Evolutionary conservation across 225 moss, liverwort and hornwort genomes (phyloP).

Genomic region (Anthoceros angustus): DNA sequence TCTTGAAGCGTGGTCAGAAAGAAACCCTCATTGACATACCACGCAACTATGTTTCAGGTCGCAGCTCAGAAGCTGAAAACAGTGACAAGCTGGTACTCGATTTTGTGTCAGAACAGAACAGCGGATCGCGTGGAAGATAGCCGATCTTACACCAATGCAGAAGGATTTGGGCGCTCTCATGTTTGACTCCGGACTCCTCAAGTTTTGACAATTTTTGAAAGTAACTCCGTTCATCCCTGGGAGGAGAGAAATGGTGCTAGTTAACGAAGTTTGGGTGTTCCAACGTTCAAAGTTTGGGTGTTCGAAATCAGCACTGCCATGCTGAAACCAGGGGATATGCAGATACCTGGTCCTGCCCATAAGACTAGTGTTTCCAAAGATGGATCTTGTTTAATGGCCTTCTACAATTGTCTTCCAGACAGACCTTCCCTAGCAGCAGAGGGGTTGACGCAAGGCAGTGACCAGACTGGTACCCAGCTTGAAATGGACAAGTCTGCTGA

Average conservation of each 20-base stretch:
- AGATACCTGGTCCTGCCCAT: slow-evolving; percentile 9
- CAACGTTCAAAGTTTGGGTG: too few species aligned
- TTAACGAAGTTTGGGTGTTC: slow-evolving; percentile 24
- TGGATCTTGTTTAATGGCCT: slow-evolving; percentile 30
- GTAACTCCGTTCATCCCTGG: slow-evolving; percentile 36
- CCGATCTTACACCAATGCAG: too few species aligned
- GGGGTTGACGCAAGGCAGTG: not conserved
- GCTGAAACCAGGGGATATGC: slow-evolving; percentile 23
- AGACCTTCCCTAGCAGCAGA: not conserved
- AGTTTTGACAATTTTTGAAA: too few species aligned
- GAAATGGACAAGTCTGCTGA: not conserved
- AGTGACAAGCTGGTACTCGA: too few species aligned
- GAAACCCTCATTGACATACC: too few species aligned
- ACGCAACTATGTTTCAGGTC: too few species aligned
- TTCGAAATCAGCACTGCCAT: slow-evolving; percentile 27
- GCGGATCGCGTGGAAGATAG: slow-evolving; percentile 12
- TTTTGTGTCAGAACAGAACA: too few species aligned
- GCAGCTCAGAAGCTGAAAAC: too few species aligned
- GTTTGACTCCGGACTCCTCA: not conserved
- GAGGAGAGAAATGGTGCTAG: slow-evolving; percentile 29
- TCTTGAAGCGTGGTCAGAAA: too few species aligned
- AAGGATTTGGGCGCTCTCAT: slow-evolving; percentile 3
- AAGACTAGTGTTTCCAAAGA: slow-evolving; percentile 27
- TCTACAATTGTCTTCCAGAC: slow-evolving; percentile 6
- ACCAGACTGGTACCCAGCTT: not conserved